Base-by-base conservation (phyloP, 306 rosid genomes). In the Vigna hirtella region DNA sequence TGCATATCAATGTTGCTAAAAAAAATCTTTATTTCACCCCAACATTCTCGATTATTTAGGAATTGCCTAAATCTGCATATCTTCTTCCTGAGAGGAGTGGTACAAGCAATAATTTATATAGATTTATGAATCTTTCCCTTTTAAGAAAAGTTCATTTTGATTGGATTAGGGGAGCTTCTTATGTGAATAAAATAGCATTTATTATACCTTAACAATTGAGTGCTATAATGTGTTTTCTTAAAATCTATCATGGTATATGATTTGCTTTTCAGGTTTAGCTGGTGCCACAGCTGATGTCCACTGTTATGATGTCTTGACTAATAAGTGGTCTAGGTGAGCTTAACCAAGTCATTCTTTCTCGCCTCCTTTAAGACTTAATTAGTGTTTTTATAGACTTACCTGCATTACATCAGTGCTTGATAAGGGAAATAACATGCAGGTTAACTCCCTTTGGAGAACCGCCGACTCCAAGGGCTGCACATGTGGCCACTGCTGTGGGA, bases 251-350 rank as follows among this genome's bases (percentile, higher is more conserved):
- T 77, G 75, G 66, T 50, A 48, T 81, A 75, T 56, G 70, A 79
- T 85, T 70, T 89, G 58, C 53, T 55, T 86, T 89, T 88, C 97
- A 96, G 99, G 99, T 74, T 90, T 96, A 77, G 99, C 99, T 7
- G 99, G 99, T 83, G 99, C 99, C 68, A 96, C 99, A 3, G 99
- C 99, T 72, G 99, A 96, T 83, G 99, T 96, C 78, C 99, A 96
- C 80, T 96, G 97, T 83, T 96, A 91, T 55, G 99, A 96, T 70
- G 97, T 93, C 50, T 85, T 96, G 74, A 90, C 94, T 70, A 96
- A 96, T 86, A 93, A 96, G 83, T 96, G 99, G 99, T 96, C 99
- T 63, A 90, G 99, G 99, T 96, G 85, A 84, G 90, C 83, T 80
- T 74, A 45, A 64, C 53, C 65, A 43, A 42, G 45, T 73, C 67